Evolutionary conservation across 2,329 filamentous ascomycete species (phyloP), one percentile per base, ranked within the genome.

Genomic region (Hypoxylon sp.): DNA sequence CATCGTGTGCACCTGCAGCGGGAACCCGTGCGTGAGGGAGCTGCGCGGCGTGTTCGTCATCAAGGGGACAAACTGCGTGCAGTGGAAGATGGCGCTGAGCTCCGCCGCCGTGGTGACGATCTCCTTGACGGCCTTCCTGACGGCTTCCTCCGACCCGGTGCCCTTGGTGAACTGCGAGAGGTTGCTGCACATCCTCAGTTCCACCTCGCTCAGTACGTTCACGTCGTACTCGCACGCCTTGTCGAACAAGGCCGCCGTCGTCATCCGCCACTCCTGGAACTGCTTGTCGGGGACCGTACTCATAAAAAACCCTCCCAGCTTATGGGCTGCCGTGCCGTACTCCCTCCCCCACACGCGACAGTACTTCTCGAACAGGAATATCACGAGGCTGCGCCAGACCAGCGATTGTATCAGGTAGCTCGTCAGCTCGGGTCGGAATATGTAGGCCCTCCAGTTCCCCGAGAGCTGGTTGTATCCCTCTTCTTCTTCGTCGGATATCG

Each of bases 361-460:
- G 37, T 50, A 56, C 10, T 69, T 64, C 10, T 56, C 49, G 54
- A 75, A 70, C 11, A 73, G 59, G 7, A 65, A 65, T n/a, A 68
- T 66, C 37, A 65, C 34, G 28, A 75, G 50, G 41, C 72, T 73
- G 22, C 72, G 68, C 74, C 74, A 75, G 56, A 75, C 70, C 24
- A 75, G 65, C 1, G 72, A 72, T 10, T 71, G 72, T 48, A 75
- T 68, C 8, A 75, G 47, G 53, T 73, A 74, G 62, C 55, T 58
- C 1, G 67, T 69, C 41, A 72, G 22, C 39, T 61, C 44, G 1
- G 58, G 20, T 7, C 56, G 68, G 48, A 39, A 68, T 8, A 73
- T 51, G 62, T 74, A 75, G 41, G 56, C 63, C 39, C 67, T 67
- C 73, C 73, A 75, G 56, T 71, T 67, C 8, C 58, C 60, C 22